Evolutionary conservation across 768 basidiomycete genomes (phyloP), one percentile per base, ranked within the genome.

Genomic region (Agrocybe pediades): DNA sequence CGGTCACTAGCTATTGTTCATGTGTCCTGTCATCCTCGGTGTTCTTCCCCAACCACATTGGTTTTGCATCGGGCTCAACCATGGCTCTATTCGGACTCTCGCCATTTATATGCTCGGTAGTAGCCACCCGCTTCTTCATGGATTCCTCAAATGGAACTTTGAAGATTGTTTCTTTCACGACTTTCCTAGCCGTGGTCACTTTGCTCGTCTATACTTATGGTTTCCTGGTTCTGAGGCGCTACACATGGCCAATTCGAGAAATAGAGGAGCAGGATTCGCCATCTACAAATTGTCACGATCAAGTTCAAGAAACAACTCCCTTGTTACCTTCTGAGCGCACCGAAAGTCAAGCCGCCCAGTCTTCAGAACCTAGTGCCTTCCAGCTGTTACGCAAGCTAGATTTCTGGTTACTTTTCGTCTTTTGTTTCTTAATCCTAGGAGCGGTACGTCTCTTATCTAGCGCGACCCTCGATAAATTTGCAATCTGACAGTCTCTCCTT

Each of bases 1-100:
- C 7, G 21, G 41, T 30, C 46, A 54, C 15, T 51, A 78, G 78
- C 23, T 90, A 85, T 59, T 91, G 92, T 60, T 87, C 88, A 0
- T 79, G 83, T 6, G 68, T 92, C 13, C 92, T 93, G 66, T 78
- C 88, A 9, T 89, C 90, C 0, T 86, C 88, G 2, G 85, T 83
- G 68, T 75, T 73, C 40, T 92, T 92, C 56, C 85, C 88, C 6
- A 64, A 72, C 4, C 81, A 86, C 58, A 80, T 82, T 41, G 88
- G 88, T 17, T 67, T 85, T 21, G 83, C 88, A 9, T 78, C 87
- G 1, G 91, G 88, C 3, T 69, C 74, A 9, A 86, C 79, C 63
- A 84, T 85, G 76, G 82, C 88, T 2, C 70, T 91, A 20, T 92
- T 91, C 62, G 89, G 91, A n/a, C 77, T 92, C 27, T 93, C 91